Percentiles rank a stretch among this genome's conserved stretches.
These are phyloP conservation scores for Acacia melanoxylon DNA, from an alignment of 306 rosid species.

Conservation along the genomic window DNA sequence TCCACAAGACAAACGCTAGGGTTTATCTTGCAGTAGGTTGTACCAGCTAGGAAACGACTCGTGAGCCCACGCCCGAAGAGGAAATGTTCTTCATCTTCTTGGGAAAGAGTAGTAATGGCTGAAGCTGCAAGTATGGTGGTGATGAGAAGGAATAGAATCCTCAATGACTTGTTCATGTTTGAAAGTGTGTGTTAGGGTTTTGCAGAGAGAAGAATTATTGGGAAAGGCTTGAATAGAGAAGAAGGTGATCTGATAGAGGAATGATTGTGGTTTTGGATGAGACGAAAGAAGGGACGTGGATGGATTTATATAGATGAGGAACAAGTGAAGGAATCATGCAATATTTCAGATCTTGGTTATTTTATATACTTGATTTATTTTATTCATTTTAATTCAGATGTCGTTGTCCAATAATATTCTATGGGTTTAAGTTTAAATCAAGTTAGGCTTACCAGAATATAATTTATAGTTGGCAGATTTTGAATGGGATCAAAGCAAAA, in stretches of 20 bases:
- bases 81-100: not conserved
- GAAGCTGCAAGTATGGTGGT: conserved; percentile 37
- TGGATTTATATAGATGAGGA: conserved; percentile 5
- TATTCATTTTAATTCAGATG: not conserved
- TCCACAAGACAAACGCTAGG: conserved; percentile 37
- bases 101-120: conserved; percentile 33
- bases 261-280: not conserved
- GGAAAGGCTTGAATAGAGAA: not conserved
- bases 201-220: not conserved
- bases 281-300: not conserved
- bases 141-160: conserved; percentile 32
- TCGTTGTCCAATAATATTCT: not conserved
- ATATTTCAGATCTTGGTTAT: too few species aligned
- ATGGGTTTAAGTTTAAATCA: not conserved
- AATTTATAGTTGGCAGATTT: not conserved
- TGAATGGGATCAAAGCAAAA: not conserved
- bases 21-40: conserved; percentile 32
- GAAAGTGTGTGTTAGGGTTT: not conserved
- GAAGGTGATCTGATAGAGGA: not conserved
- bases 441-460: not conserved
- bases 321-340: not conserved
- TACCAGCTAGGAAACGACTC: conserved; percentile 33
- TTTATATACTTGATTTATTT: not conserved
- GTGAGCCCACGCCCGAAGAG: conserved; percentile 25
- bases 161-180: conserved; percentile 40